Evolutionary conservation across 2,329 filamentous ascomycete genomes (phyloP).

Genomic region (Cercospora sojina): DNA sequence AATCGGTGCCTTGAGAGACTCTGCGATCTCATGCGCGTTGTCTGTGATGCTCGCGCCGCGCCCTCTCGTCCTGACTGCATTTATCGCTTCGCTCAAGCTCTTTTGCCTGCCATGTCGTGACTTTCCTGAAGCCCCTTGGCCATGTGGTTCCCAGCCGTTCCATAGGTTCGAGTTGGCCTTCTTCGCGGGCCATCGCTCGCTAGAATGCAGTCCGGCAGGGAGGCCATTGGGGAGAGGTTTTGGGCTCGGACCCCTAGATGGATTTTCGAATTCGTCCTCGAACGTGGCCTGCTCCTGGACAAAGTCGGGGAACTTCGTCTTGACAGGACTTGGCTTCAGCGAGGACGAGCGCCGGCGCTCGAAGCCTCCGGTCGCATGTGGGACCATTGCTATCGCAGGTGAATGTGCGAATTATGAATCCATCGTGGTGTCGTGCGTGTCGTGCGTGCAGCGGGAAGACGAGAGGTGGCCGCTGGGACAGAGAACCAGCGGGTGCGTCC

Average conservation of each 20-base stretch:
- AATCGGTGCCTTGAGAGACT: conserved; percentile 84
- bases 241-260: conserved; percentile 33
- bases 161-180: conserved; percentile 46
- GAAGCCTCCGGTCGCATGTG: conserved; percentile 29
- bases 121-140: conserved; percentile 41
- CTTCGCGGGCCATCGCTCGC: conserved; percentile 62
- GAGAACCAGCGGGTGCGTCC: neutral
- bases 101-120: conserved; percentile 70
- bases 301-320: conserved; percentile 48
- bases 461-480: neutral
- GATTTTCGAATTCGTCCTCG: conserved; percentile 26
- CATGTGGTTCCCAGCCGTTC: conserved; percentile 42
- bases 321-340: conserved; percentile 25
- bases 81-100: conserved; percentile 85
- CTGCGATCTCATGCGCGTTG: conserved; percentile 89
- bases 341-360: conserved; percentile 35
- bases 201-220: conserved; percentile 39
- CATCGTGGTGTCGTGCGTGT: neutral
- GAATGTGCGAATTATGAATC: neutral
- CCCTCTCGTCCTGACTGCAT: conserved; percentile 69
- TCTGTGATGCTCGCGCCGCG: conserved; percentile 78
- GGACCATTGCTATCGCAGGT: conserved; percentile 25
- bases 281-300: conserved; percentile 37
- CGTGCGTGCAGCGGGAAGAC: neutral
- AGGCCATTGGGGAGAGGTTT: conserved; percentile 36